These are phyloP conservation scores for Leucoagaricus sp. DNA, from an alignment of 1,284 basidiomycete species.

Conservation along the genomic window DNA sequence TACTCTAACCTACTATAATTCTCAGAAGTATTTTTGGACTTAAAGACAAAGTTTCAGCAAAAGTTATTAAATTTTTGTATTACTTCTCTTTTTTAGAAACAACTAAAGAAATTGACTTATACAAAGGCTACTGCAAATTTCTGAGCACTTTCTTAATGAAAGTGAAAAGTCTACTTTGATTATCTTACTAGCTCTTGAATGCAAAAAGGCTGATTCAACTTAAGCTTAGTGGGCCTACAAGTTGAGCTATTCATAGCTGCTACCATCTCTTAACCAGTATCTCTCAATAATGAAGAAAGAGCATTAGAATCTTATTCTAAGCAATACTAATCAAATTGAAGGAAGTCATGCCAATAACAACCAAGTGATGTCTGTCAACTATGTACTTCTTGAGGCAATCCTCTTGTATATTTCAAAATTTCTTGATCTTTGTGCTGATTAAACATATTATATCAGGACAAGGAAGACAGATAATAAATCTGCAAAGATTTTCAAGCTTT, in stretches of 20 bases:
- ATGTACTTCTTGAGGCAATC: neutral
- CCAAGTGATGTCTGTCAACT: neutral
- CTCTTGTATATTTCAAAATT: neutral
- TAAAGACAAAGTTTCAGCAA: no score
- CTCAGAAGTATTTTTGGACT: no score
- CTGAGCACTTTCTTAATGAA: neutral
- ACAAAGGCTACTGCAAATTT: no score
- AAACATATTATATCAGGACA: no score
- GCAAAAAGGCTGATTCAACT: neutral
- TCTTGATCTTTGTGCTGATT: neutral
- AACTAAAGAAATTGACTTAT: no score
- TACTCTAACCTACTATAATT: no score
- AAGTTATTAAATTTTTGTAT: no score
- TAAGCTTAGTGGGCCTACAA: neutral
- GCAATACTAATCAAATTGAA: neutral
- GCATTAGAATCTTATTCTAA: neutral
- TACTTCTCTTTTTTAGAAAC: no score
- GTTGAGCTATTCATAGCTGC: neutral
- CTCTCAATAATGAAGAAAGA: neutral
- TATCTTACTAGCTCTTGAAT: no score
- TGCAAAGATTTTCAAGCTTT: neutral
- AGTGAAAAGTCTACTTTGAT: neutral
- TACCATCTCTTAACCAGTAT: neutral
- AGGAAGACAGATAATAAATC: neutral
- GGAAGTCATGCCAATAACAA: neutral